Evolutionary conservation across 169 alveolate species (phyloP).

Genomic region (Theileria equi): DNA sequence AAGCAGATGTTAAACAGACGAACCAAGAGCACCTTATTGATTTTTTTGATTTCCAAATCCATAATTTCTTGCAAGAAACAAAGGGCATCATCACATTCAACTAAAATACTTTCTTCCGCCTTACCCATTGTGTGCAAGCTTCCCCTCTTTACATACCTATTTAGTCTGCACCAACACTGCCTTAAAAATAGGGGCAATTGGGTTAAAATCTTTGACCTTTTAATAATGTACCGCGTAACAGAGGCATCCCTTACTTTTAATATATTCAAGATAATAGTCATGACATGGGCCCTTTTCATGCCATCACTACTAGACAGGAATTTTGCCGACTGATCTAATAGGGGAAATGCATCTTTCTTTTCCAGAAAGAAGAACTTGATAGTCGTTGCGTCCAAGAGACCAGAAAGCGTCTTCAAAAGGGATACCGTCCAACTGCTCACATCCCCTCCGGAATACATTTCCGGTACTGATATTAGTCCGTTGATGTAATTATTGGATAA

Average conservation of each 20-base stretch:
- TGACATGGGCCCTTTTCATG: constrained; percentile 60
- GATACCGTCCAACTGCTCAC: constrained; percentile 65
- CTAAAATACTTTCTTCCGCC: constrained; percentile 13
- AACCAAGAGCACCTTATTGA: constrained; percentile 28
- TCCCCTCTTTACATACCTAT: constrained; percentile 19
- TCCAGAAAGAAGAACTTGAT: constrained; percentile 56
- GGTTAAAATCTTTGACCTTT: constrained; percentile 25
- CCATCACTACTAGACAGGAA: constrained; percentile 53
- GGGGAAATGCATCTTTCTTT: constrained; percentile 44
- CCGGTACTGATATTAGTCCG: constrained; percentile 35
- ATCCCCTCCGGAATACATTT: constrained; percentile 56
- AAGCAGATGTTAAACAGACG: constrained; percentile 34
- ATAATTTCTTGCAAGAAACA: constrained; percentile 46
- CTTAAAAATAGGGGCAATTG: constrained; percentile 43
- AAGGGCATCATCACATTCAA: constrained; percentile 45
- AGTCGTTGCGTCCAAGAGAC: constrained; percentile 39
- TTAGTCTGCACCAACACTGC: constrained; percentile 45
- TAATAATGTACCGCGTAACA: constrained; percentile 34
- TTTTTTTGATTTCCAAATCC: constrained; percentile 38
- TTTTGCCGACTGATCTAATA: constrained; percentile 42
- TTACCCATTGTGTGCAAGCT: constrained; percentile 14
- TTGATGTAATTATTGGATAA: constrained; percentile 57
- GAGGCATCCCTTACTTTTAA: constrained; percentile 54
- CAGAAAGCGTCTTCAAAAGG: constrained; percentile 48
- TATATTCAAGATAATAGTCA: constrained; percentile 53